Conservation (phyloP, 306 rosid genomes). For the Erythrophleum fordii region DNA sequence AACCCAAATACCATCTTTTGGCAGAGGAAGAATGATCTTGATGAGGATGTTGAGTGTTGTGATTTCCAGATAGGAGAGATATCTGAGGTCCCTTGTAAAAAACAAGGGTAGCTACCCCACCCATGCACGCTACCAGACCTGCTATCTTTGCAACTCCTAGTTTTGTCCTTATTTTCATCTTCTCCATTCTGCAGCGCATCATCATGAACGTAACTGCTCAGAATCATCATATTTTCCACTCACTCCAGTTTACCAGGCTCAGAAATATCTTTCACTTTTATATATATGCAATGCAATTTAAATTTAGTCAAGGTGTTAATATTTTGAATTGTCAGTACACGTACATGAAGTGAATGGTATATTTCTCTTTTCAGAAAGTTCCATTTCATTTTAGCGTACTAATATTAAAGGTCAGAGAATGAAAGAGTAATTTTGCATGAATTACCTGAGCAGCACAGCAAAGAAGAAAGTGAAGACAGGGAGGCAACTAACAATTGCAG, state of each 20-base stretch:
- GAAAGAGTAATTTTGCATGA: background rate
- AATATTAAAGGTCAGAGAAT: background rate
- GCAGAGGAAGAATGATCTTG: constrained; percentile 41
- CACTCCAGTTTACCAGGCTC: background rate
- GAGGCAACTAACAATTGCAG: constrained; percentile 53
- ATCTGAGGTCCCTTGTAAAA: constrained; percentile 64
- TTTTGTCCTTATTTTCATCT: constrained; percentile 47
- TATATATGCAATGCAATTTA: background rate
- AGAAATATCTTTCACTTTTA: background rate
- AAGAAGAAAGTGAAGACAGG: constrained; percentile 58
- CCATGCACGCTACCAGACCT: constrained; percentile 55
- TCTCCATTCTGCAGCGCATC: constrained; percentile 56
- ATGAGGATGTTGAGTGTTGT: constrained; percentile 20
- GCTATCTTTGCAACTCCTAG: constrained; percentile 58
- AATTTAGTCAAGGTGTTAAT: background rate
- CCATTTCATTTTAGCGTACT: background rate
- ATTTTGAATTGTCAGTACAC: background rate
- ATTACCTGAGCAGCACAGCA: constrained; percentile 58
- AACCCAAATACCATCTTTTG: constrained; percentile 62
- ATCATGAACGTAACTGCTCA: background rate
- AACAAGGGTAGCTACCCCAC: constrained; percentile 61
- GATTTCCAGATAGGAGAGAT: constrained; percentile 32
- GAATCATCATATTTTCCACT: background rate
- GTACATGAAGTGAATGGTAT: background rate
- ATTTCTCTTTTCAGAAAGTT: background rate